Percentiles rank a stretch among this genome's conserved stretches.
phyloP scores from a whole-genome alignment of 2,329 filamentous ascomycete species.

The Stachybotrys chartarum region DNA sequence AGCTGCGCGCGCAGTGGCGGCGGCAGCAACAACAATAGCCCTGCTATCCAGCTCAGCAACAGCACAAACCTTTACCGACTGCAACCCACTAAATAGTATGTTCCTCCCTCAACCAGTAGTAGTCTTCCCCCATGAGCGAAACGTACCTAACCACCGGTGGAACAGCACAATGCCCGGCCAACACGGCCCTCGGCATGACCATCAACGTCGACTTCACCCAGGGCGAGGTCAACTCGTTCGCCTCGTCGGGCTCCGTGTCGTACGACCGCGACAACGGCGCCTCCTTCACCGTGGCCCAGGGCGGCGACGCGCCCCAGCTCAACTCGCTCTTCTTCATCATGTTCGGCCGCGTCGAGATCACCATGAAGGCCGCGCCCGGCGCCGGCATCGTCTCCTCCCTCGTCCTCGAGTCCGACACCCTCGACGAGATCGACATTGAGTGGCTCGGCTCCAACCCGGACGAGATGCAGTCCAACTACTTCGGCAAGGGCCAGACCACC shows the following conservation, averaged over 20 bases:
- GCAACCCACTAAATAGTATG: constrained; percentile 31
- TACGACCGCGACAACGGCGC: constrained; percentile 68
- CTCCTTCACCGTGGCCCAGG: constrained; percentile 68
- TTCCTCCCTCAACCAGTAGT: neutral
- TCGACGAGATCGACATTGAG: constrained; percentile 97
- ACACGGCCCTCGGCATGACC: constrained; percentile 78
- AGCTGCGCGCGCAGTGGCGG: neutral
- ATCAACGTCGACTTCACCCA: constrained; percentile 77
- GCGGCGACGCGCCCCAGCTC: constrained; percentile 81
- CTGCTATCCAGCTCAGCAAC: constrained; percentile 16
- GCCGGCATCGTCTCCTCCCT: constrained; percentile 89
- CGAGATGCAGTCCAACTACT: constrained; percentile 95
- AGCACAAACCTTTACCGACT: constrained; percentile 33
- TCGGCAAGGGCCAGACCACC: constrained; percentile 81
- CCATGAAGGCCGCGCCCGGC: constrained; percentile 79
- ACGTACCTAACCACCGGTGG: neutral
- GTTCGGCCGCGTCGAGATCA: constrained; percentile 88
- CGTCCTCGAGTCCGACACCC: constrained; percentile 81
- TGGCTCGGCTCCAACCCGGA: constrained; percentile 75
- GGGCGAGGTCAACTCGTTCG: constrained; percentile 73
- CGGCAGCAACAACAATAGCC: constrained; percentile 11
- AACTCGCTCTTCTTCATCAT: constrained; percentile 96
- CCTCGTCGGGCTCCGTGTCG: constrained; percentile 57
- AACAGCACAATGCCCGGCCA: constrained; percentile 57
- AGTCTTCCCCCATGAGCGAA: neutral